phyloP scores from a whole-genome alignment of 108 stramenopile species.

The Skeletonema marinoi region DNA sequence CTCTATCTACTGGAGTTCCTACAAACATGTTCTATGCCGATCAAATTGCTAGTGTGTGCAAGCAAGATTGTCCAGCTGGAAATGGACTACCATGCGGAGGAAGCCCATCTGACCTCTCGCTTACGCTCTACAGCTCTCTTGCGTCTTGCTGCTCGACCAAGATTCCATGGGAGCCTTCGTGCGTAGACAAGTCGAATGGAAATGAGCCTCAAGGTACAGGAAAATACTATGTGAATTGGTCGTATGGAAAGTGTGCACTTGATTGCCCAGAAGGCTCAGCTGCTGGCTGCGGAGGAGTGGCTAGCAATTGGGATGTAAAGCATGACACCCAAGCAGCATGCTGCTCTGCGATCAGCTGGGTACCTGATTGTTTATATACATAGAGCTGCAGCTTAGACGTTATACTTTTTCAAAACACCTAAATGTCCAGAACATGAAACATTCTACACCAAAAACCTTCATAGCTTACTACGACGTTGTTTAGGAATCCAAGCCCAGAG shows the following conservation, averaged over 20 bases:
- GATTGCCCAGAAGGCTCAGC: slow-evolving; percentile 14
- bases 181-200: slow-evolving; percentile 17
- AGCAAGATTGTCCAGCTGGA: slow-evolving; percentile 3
- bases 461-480: not conserved
- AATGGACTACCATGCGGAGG: slow-evolving; percentile 10
- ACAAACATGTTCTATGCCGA: slow-evolving; percentile 19
- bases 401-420: no score
- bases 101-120: slow-evolving; percentile 6
- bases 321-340: slow-evolving; percentile 4
- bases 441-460: not conserved
- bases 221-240: slow-evolving; percentile 3
- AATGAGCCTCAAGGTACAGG: slow-evolving; percentile 8
- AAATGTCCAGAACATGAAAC: no score
- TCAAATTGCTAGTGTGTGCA: slow-evolving; percentile 6
- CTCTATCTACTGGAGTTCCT: slow-evolving; percentile 9
- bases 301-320: not conserved
- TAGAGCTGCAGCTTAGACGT: no score
- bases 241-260: not conserved
- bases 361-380: not conserved
- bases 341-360: slow-evolving; percentile 12
- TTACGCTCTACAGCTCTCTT: not conserved
- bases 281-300: slow-evolving; percentile 11
- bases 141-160: not conserved
- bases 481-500: slow-evolving; percentile 61
- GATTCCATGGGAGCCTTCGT: slow-evolving; percentile 2